phyloP scores from a whole-genome alignment of 805 yeast species.

The Ogataea ramenticola region DNA sequence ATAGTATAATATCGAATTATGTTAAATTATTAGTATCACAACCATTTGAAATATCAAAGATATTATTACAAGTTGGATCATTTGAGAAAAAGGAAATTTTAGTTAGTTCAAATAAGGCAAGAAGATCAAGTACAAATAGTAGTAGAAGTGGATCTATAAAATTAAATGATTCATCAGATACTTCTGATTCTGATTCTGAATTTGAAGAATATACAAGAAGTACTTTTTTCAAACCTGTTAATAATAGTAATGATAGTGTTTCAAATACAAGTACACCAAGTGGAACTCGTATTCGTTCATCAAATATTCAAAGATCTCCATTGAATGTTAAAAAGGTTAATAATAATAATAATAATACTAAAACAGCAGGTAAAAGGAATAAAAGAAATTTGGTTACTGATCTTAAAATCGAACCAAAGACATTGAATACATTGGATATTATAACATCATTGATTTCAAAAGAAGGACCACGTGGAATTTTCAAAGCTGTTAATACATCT shows the following conservation, averaged over 20 bases:
- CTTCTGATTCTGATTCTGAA: slow-evolving; percentile 2
- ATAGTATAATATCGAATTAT: slow-evolving; percentile 63
- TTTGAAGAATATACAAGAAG: background rate
- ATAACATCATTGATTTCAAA: slow-evolving; percentile 55
- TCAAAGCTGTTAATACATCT: slow-evolving; percentile 72
- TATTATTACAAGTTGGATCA: slow-evolving; percentile 74
- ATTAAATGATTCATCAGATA: slow-evolving; percentile 5
- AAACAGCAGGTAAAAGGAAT: background rate
- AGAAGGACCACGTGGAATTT: slow-evolving; percentile 66
- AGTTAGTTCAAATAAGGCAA: background rate
- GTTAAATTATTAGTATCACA: slow-evolving; percentile 64
- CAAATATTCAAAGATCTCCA: slow-evolving; percentile 1
- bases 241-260: background rate
- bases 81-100: slow-evolving; percentile 22
- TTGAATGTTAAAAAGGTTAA: background rate
- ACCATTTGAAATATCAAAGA: slow-evolving; percentile 80
- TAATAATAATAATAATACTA: background rate
- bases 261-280: background rate
- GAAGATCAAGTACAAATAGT: background rate
- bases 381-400: slow-evolving; percentile 3
- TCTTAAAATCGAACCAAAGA: slow-evolving; percentile 43
- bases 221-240: background rate
- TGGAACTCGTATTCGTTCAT: background rate
- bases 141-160: background rate
- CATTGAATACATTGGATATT: slow-evolving; percentile 58